These are phyloP conservation scores for Penicillium argentinense DNA, from an alignment of 495 filamentous ascomycete genomes.

Conservation along the genomic window DNA sequence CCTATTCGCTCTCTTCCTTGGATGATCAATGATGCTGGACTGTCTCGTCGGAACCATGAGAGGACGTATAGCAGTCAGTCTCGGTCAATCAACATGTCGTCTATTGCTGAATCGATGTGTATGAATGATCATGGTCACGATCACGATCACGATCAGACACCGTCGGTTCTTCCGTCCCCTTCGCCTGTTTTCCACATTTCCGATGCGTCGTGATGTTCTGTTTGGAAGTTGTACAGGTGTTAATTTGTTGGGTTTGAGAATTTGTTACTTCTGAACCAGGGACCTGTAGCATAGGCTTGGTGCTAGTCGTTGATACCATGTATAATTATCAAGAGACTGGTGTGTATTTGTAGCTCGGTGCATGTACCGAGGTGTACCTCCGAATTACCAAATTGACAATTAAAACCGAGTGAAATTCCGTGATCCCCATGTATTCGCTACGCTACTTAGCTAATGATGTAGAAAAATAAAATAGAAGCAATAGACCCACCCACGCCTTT, in stretches of 20 bases:
- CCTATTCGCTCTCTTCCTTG: not conserved
- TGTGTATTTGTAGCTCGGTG: no score
- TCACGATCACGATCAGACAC: no score
- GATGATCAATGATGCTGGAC: not conserved
- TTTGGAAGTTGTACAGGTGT: not conserved
- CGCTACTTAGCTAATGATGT: constrained; percentile 6
- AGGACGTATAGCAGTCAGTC: not conserved
- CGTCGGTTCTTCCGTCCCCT: not conserved
- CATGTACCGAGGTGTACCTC: no score
- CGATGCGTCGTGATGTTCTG: constrained; percentile 4
- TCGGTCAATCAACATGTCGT: not conserved
- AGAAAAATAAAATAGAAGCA: constrained; percentile 4
- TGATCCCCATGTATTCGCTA: constrained; percentile 2
- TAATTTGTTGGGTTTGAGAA: not conserved
- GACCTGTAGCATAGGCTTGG: no score
- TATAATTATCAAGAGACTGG: no score
- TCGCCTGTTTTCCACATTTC: constrained; percentile 11
- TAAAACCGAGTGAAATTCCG: no score
- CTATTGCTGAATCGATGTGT: constrained; percentile 1
- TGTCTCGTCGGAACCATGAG: not conserved
- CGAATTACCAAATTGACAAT: no score
- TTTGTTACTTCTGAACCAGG: not conserved
- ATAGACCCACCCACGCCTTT: no score
- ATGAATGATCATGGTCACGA: no score
- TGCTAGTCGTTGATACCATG: no score